Percentiles rank a stretch among this genome's conserved stretches.
phyloP scores from a whole-genome alignment of 805 yeast genomes.

The Metschnikowia amazonensis region DNA sequence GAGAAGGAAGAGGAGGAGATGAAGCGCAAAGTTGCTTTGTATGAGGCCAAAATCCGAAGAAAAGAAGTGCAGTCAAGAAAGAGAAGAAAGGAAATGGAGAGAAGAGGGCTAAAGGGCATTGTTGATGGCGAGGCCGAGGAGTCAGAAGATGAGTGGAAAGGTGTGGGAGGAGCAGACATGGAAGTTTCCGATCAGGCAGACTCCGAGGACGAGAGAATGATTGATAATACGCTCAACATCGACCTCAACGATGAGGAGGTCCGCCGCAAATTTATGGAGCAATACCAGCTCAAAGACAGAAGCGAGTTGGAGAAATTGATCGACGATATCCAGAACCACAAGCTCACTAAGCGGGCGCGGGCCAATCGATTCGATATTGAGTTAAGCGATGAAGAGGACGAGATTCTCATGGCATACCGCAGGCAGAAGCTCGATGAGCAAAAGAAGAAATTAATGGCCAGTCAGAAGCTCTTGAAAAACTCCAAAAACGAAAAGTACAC shows the following conservation, averaged over 20 bases:
- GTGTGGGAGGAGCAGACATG: constrained; percentile 72
- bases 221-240: constrained; percentile 62
- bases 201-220: constrained; percentile 74
- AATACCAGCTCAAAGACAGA: constrained; percentile 59
- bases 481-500: constrained; percentile 53
- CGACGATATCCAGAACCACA: constrained; percentile 70
- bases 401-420: constrained; percentile 46
- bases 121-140: constrained; percentile 84
- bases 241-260: constrained; percentile 57
- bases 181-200: constrained; percentile 56
- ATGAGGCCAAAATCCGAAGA: constrained; percentile 36
- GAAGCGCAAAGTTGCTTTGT: constrained; percentile 31
- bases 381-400: constrained; percentile 74
- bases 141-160: constrained; percentile 86
- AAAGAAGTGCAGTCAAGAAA: constrained; percentile 32
- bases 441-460: constrained; percentile 45
- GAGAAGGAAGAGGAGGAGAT: constrained; percentile 25
- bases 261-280: constrained; percentile 54
- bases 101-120: constrained; percentile 54
- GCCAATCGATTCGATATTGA: constrained; percentile 56
- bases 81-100: constrained; percentile 50
- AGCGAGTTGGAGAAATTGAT: constrained; percentile 61
- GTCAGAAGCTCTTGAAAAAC: constrained; percentile 40
- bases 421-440: constrained; percentile 43
- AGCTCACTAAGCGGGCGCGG: constrained; percentile 55